Percentiles rank a stretch among this genome's conserved stretches.
These are phyloP conservation scores for Cystobasidium slooffiae DNA, from an alignment of 1,284 basidiomycete genomes.

Conservation along the genomic window DNA sequence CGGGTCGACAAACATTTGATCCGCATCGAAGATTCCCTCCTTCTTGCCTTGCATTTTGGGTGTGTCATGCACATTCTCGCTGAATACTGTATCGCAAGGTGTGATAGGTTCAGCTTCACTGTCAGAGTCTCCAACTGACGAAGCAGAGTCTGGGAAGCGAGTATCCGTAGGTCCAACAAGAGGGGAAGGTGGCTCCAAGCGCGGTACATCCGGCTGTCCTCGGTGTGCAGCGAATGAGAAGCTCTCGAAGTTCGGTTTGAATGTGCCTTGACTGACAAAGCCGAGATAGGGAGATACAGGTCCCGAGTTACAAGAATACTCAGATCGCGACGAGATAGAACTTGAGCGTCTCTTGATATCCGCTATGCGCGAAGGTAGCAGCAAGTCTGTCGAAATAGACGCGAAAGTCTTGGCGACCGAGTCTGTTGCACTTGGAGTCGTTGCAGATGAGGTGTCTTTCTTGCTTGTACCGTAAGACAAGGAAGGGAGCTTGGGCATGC, in stretches of 20 bases:
- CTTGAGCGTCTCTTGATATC: constrained; percentile 1
- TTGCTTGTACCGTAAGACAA: constrained; percentile 26
- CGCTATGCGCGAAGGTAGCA: constrained; percentile 10
- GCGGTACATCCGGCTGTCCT: background rate
- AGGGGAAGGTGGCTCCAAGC: constrained; percentile 17
- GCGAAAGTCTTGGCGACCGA: background rate
- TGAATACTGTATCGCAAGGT: constrained; percentile 23
- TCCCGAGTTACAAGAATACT: constrained; percentile 25
- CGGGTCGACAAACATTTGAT: constrained; percentile 1
- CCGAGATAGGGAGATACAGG: constrained; percentile 31
- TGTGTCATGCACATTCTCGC: background rate
- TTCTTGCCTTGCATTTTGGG: constrained; percentile 8
- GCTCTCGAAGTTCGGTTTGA: constrained; percentile 23
- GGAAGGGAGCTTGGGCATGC: constrained; percentile 34
- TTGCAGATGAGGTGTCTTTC: background rate
- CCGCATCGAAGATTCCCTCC: background rate
- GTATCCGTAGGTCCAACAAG: constrained; percentile 23
- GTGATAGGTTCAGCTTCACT: constrained; percentile 35
- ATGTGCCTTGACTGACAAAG: constrained; percentile 2
- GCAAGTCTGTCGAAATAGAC: constrained; percentile 9
- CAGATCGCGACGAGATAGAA: constrained; percentile 16
- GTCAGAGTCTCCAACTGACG: constrained; percentile 26
- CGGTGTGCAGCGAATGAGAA: constrained; percentile 33
- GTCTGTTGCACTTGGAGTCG: background rate
- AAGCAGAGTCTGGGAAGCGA: constrained; percentile 12